Evolutionary conservation across 192 early-diverging fungal genomes (phyloP).

Genomic region (Obelidium mucronatum): DNA sequence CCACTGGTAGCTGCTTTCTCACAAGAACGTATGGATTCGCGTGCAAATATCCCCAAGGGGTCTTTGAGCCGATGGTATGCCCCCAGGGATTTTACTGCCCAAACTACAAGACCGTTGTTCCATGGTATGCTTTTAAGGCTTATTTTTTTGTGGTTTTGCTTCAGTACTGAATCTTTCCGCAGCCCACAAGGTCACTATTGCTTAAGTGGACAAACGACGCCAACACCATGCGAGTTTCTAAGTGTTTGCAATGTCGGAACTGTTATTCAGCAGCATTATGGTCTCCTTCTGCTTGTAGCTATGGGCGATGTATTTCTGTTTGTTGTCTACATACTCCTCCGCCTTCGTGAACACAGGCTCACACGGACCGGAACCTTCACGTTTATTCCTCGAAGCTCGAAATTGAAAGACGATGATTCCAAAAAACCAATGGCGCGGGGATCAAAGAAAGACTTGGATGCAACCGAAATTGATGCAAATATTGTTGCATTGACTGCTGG

Average conservation of each 20-base stretch:
- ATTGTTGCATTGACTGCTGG: conserved; percentile 13
- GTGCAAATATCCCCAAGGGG: conserved; percentile 14
- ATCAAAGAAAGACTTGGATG: background rate
- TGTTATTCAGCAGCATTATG: conserved; percentile 26
- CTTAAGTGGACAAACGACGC: conserved; percentile 19
- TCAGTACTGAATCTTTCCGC: background rate
- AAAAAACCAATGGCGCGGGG: no score
- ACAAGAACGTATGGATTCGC: background rate
- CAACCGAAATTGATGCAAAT: background rate
- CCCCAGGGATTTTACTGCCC: conserved; percentile 48
- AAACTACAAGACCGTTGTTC: conserved; percentile 29
- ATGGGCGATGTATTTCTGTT: conserved; percentile 37
- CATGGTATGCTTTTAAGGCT: conserved; percentile 18
- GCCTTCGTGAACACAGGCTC: conserved; percentile 10
- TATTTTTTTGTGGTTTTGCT: background rate
- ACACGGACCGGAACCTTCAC: no score
- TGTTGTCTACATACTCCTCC: conserved; percentile 27
- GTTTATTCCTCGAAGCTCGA: background rate
- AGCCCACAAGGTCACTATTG: conserved; percentile 60
- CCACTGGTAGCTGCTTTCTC: conserved; percentile 5
- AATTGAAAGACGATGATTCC: background rate
- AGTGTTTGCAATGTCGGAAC: conserved; percentile 47
- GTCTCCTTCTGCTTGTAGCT: conserved; percentile 18
- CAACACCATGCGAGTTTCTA: conserved; percentile 37
- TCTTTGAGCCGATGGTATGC: conserved; percentile 52